Base-by-base conservation (phyloP, 2,329 filamentous ascomycete species). In the Apiospora kogelbergensis region DNA sequence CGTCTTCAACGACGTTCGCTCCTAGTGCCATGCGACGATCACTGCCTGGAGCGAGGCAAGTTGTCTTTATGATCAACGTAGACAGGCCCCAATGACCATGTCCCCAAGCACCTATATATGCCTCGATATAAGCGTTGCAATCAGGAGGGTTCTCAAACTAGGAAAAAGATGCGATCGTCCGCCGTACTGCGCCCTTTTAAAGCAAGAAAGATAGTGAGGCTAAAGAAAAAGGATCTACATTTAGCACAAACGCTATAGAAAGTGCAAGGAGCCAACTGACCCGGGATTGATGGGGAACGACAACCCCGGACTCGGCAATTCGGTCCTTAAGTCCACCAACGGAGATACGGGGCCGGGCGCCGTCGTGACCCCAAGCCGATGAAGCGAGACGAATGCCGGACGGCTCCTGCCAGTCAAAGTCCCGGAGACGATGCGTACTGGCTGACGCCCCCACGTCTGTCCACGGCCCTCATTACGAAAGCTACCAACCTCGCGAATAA, bases 321-420 rank as follows among this genome's bases (percentile, higher is more conserved):
- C 63, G 63, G 63, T 65, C 63, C 63, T 65, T 22, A 13, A 22
- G 41, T 45, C 63, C 63, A 65, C 41, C 41, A 30, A 42, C 63
- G 63, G 63, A 65, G 41, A 45, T 65, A 65, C 63, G 63, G 63
- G 63, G 63, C 63, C 63, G 63, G 63, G 17, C 41, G 63, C 63
- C 63, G 63, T 45, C 53, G 53, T 60, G 20, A 60, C 37, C 30
- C 53, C 20, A n/a, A 60, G 53, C 53, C 48, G 48, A 33, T 33
- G 48, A 33, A 57, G 48, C 48, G 30, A 60, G 53, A 30, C 3
- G 7, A n/a, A 37, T 37, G 53, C 53, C 53, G 53, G 30, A 37
- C 53, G 53, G 30, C 20, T 60, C 53, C 17, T 60, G 30, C 7
- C 11, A 60, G 17, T 20, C 30, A 60, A 60, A 37, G 53, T 37